Evolutionary conservation across 495 filamentous ascomycete species (phyloP), one percentile per base, ranked within the genome.

Genomic region (Trichoderma virens): DNA sequence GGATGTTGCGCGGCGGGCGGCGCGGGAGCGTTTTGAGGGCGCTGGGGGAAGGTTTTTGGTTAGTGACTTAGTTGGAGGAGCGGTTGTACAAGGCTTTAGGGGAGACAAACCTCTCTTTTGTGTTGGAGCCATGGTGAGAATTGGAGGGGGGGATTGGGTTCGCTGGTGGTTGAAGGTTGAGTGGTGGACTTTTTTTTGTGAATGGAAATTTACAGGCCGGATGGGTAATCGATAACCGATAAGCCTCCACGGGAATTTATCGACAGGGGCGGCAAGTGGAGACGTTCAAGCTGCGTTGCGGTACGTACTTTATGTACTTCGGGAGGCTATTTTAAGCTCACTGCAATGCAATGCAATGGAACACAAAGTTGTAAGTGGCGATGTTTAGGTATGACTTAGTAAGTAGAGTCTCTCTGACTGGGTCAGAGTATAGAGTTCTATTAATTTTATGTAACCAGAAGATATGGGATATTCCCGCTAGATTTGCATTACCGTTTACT

Each of bases 1-100:
- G 16, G 88, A 89, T 28, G 83, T 84, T 43, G 83, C 90, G 61
- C 91, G 86, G 69, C 88, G 82, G 67, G 87, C 88, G 31, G 87
- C 88, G 38, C 90, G 87, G 61, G 90, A 90, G 75, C 88, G 88
- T 60, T 82, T 47, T 11, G 78, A 80, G 25, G 75, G 72, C 34
- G 66, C 79, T 80, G 67, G n/a, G 20, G 4, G n/a, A 8, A 39
- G 16, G 16, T 28, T n/a, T 20, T 62, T 47, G 65, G 43, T 14
- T 66, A n/a, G 45, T 0, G 1, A 7, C 1, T 8, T 1, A 7
- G 23, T 7, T 7, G n/a, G 20, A 38, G 63, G 23, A 62, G 65
- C 14, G 27, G n/a, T n/a, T n/a, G n/a, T n/a, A 54, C 28, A 45
- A 0, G 4, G 7, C 25, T 59, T 66, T 51, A 61, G 20, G 23